These are phyloP conservation scores for Celoporthe dispersa DNA, from an alignment of 2,329 filamentous ascomycete species.

Conservation along the genomic window DNA sequence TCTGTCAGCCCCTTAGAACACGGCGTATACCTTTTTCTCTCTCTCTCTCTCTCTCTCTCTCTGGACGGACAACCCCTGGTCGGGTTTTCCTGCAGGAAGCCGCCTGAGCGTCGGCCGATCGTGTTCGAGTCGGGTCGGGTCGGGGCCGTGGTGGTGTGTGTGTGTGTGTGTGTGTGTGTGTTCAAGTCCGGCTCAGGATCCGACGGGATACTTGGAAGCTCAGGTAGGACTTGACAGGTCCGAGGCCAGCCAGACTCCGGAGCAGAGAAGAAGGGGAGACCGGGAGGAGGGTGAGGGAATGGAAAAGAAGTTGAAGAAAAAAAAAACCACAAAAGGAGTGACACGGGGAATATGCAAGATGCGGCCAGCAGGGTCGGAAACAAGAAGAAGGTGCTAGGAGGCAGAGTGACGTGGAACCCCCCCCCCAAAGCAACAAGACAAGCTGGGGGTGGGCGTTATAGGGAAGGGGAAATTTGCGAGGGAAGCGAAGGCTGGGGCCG, in stretches of 20 bases:
- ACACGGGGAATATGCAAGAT: background rate
- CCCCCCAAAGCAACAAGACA: background rate
- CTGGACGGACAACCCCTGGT: background rate
- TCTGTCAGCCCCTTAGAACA: background rate
- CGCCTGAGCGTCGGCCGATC: background rate
- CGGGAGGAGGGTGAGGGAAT: too few relatives aligned
- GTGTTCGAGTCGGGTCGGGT: background rate
- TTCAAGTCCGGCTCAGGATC: background rate
- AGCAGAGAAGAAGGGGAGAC: background rate
- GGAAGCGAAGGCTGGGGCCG: background rate
- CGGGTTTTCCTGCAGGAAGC: background rate
- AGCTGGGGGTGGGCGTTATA: background rate
- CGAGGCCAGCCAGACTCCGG: background rate
- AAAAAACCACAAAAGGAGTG: background rate
- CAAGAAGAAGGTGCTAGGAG: background rate
- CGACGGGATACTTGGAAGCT: background rate
- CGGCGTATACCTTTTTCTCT: background rate
- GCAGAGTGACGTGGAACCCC: conserved; percentile 6
- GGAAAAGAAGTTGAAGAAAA: too few relatives aligned
- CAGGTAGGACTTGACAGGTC: background rate
- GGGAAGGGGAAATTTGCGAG: conserved; percentile 6
- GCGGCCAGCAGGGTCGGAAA: background rate
- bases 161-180: too few relatives aligned
- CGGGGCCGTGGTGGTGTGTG: too few relatives aligned
- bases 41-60: background rate